A percentile compares a stretch with the other conserved stretches of the same genome.
Conservation (phyloP, 306 rosid genomes). For the Rubus parviflorus region DNA sequence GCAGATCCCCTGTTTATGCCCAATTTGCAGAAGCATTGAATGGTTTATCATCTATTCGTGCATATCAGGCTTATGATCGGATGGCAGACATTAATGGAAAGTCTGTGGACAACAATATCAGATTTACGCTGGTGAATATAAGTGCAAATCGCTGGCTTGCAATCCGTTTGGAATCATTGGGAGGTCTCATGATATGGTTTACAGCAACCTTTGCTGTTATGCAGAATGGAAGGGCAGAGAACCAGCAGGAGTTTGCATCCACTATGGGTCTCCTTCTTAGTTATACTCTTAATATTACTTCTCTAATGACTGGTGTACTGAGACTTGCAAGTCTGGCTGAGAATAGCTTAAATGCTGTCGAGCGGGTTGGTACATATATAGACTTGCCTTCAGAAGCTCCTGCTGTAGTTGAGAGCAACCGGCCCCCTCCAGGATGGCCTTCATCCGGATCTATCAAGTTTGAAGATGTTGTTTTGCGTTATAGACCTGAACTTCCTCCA, state of each 20-base stretch:
- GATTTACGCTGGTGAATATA: slow-evolving; percentile 43
- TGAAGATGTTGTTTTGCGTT: slow-evolving; percentile 44
- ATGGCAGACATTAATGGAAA: slow-evolving; percentile 78
- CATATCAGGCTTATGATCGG: slow-evolving; percentile 88
- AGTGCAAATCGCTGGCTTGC: slow-evolving; percentile 53
- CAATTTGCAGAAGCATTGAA: slow-evolving; percentile 96
- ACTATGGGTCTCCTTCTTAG: slow-evolving; percentile 64
- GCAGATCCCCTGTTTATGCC: slow-evolving; percentile 96
- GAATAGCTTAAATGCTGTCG: slow-evolving; percentile 63
- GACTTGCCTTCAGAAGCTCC: slow-evolving; percentile 76
- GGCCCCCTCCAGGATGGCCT: slow-evolving; percentile 56
- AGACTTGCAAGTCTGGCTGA: slow-evolving; percentile 68
- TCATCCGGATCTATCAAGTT: slow-evolving; percentile 43
- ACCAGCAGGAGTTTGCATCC: slow-evolving; percentile 48
- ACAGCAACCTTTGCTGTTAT: slow-evolving; percentile 55
- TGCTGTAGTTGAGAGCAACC: slow-evolving; percentile 39
- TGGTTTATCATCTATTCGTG: slow-evolving; percentile 83
- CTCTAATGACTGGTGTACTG: slow-evolving; percentile 72
- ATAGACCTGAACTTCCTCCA: slow-evolving; percentile 54
- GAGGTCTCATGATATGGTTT: slow-evolving; percentile 57
- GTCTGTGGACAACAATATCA: slow-evolving; percentile 45
- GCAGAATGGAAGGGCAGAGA: slow-evolving; percentile 49
- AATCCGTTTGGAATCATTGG: slow-evolving; percentile 45
- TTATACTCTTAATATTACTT: slow-evolving; percentile 85
- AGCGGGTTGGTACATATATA: slow-evolving; percentile 75